Conservation (phyloP, 139 green algal genomes). For the Chlorella vulgaris region DNA sequence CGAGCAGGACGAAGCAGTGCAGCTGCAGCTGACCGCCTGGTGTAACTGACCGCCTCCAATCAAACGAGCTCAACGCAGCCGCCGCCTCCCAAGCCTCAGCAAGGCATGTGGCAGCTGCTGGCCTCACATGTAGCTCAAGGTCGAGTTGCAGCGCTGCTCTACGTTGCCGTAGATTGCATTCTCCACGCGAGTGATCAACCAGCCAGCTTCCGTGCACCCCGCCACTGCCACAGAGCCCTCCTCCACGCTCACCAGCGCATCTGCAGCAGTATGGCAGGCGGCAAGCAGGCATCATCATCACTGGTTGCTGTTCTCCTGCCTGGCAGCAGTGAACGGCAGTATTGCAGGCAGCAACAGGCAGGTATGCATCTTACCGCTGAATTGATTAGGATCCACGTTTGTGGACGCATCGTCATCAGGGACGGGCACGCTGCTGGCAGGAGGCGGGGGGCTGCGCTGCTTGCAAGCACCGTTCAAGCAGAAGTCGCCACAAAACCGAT, state of each 20-base stretch:
- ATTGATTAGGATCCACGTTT: not conserved
- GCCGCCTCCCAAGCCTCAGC: not conserved
- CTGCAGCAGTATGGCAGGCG: not conserved
- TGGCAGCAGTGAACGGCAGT: not conserved
- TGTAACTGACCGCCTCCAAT: not conserved
- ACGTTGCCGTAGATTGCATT: slow-evolving; percentile 15
- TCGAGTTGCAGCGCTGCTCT: slow-evolving; percentile 6
- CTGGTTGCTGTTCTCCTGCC: not conserved
- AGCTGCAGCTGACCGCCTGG: too few species aligned
- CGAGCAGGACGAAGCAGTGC: not conserved
- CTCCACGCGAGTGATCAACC: slow-evolving; percentile 1
- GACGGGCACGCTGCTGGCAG: not conserved
- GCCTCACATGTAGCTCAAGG: not conserved
- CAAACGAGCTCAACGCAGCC: not conserved
- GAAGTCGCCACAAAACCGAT: slow-evolving; percentile 8
- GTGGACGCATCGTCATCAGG: not conserved
- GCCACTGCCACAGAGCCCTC: slow-evolving; percentile 12
- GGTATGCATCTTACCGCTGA: not conserved
- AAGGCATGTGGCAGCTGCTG: not conserved
- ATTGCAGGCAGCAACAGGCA: not conserved
- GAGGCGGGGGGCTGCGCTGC: not conserved
- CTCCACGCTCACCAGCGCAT: slow-evolving; percentile 11
- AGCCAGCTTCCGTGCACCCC: not conserved
- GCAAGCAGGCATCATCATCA: not conserved
- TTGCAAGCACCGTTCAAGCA: slow-evolving; percentile 20